These are phyloP conservation scores for Grigorovia humatica DNA, from an alignment of 805 yeast genomes.

Conservation along the genomic window DNA sequence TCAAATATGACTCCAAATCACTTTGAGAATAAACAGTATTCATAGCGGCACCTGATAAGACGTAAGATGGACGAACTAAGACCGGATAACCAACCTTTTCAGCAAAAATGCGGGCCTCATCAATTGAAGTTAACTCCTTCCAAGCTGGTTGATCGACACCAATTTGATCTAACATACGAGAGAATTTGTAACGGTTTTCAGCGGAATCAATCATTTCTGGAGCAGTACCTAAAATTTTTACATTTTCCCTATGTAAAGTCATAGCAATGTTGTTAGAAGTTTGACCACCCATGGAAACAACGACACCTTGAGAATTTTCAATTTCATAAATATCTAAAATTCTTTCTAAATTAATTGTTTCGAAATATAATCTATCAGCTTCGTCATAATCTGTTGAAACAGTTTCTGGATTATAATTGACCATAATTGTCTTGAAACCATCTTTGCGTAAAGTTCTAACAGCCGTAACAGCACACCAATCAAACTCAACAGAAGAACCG, in stretches of 20 bases:
- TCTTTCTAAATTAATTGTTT: conserved; percentile 88
- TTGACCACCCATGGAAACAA: conserved; percentile 98
- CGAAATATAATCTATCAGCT: conserved; percentile 93
- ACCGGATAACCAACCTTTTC: conserved; percentile 89
- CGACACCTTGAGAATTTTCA: conserved; percentile 84
- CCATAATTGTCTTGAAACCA: conserved; percentile 87
- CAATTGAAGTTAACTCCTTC: conserved; percentile 91
- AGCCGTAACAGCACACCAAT: conserved; percentile 98
- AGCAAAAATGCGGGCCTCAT: conserved; percentile 88
- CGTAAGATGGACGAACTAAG: conserved; percentile 94
- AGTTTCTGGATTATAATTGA: conserved; percentile 96
- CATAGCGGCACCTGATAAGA: conserved; percentile 98
- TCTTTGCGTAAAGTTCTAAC: conserved; percentile 84
- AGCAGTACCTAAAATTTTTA: conserved; percentile 90
- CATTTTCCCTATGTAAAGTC: conserved; percentile 85
- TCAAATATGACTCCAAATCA: conserved; percentile 76
- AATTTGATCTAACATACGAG: conserved; percentile 91
- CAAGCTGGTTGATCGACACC: conserved; percentile 99
- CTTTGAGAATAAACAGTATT: conserved; percentile 86
- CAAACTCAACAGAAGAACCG: conserved; percentile 97
- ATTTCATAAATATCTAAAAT: conserved; percentile 89
- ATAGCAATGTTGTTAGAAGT: conserved; percentile 94
- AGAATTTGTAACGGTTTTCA: conserved; percentile 94
- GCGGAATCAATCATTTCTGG: conserved; percentile 98
- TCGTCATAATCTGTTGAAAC: conserved; percentile 98